Base-by-base conservation (phyloP, 768 basidiomycete genomes). In the Mycena haematopus region DNA sequence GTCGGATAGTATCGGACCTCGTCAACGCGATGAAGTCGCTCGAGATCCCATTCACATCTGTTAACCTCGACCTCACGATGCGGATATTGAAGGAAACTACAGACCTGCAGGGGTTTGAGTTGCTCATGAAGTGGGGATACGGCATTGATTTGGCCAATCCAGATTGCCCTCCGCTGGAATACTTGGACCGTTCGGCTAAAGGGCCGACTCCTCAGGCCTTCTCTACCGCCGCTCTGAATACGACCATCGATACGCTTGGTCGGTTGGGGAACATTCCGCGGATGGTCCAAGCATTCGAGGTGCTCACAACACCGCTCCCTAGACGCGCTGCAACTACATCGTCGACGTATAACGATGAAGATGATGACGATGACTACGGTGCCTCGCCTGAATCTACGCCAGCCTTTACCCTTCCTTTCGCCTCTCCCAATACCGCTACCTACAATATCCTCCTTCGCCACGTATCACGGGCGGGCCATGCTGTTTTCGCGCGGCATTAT, bases 141-240 rank as follows among this genome's bases (percentile, higher is more conserved):
- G 92, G 88, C 0, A 82, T 95, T 59, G 93, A 95, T 74, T 73
- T 94, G 50, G 78, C 83, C 22, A 87, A 87, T 68, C 92, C 91
- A 0, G 93, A 95, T 69, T 80, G 85, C 42, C 75, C 82, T 11
- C 86, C 89, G 33, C 64, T 89, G 59, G 84, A 86, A 62, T 77
- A 77, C 54, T 65, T 73, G n/a, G 35, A 60, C n/a, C 8, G 27
- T 9, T 27, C 42, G 9, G 58, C 27, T 6, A 54, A 44, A 63
- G 51, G 63, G 35, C 71, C 73, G 13, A 56, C 62, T 17, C 77
- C 78, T 27, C 79, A 82, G 21, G 82, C 80, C 4, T 82, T 90
- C 67, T 86, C 89, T 17, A 87, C 86, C 8, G 72, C 83, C 21
- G 85, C 89, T 1, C 83, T 95, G 42, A 92, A 92, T 74, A 89